phyloP scores from a whole-genome alignment of 345 rosid species.

The Syzygium grande region DNA sequence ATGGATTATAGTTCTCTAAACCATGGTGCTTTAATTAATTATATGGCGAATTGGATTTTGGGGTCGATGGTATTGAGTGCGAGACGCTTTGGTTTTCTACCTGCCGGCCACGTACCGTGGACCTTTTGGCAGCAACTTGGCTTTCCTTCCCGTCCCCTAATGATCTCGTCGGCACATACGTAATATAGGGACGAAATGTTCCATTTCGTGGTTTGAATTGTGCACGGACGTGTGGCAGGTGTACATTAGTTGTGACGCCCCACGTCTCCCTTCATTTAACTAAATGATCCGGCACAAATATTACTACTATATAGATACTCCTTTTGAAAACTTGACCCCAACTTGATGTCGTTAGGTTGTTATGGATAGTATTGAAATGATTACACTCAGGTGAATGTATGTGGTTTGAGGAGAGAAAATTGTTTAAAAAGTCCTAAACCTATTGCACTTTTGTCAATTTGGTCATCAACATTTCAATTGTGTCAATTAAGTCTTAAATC shows the following conservation, averaged over 20 bases:
- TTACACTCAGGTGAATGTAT: not conserved
- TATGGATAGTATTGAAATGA: rapidly evolving
- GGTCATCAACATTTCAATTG: too few species aligned
- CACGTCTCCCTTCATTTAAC: not conserved
- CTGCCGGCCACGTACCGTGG: not conserved
- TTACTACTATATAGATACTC: not conserved
- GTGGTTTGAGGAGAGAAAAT: not conserved
- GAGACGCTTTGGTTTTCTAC: not conserved
- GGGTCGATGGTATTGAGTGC: not conserved
- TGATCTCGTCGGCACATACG: not conserved
- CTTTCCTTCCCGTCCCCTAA: not conserved
- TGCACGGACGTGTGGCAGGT: not conserved
- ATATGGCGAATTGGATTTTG: slow-evolving; percentile 10
- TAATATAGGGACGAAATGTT: not conserved
- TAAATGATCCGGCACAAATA: not conserved
- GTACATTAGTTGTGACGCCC: not conserved
- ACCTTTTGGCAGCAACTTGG: not conserved
- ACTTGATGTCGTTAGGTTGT: not conserved
- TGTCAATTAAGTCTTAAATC: too few species aligned
- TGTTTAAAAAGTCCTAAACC: too few species aligned
- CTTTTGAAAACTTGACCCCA: not conserved
- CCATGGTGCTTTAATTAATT: not conserved
- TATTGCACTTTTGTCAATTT: too few species aligned
- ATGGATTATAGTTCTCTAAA: not conserved
- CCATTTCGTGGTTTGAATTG: not conserved